Conservation (phyloP, 75 land plant species). For the Isoetes taiwanensis region DNA sequence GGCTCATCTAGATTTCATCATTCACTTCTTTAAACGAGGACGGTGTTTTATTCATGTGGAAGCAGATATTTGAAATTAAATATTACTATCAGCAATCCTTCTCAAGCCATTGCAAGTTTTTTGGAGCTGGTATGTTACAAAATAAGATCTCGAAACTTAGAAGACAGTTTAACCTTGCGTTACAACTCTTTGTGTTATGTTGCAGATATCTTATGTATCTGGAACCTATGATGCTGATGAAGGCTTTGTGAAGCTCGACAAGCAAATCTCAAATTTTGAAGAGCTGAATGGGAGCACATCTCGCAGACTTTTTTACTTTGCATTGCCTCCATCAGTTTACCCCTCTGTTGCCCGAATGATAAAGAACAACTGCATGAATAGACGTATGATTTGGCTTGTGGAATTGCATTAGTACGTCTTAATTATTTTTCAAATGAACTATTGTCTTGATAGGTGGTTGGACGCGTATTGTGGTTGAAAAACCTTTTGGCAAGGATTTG, state of each 20-base stretch:
- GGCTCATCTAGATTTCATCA: no score
- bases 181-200: not conserved
- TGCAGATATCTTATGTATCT: constrained; percentile 71
- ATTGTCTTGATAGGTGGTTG: constrained; percentile 72
- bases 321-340: constrained; percentile 94
- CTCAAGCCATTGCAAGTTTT: constrained; percentile 39
- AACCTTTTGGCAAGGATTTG: constrained; percentile 95
- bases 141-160: not conserved
- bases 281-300: constrained; percentile 38
- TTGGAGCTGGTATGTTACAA: constrained; percentile 44
- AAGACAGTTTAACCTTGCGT: not conserved
- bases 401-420: not conserved
- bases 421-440: constrained; percentile 5
- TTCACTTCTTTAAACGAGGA: no score
- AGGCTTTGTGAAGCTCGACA: constrained; percentile 49
- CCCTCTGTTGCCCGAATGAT: constrained; percentile 82
- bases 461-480: constrained; percentile 89
- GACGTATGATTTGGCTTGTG: constrained; percentile 18
- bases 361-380: constrained; percentile 62
- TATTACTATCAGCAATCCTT: constrained; percentile 28
- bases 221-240: constrained; percentile 70
- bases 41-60: no score
- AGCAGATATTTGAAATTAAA: constrained; percentile 46
- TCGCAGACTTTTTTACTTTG: constrained; percentile 81
- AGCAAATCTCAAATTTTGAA: constrained; percentile 48